These are phyloP conservation scores for Cladophialophora exuberans DNA, from an alignment of 2,329 filamentous ascomycete genomes.

Conservation along the genomic window DNA sequence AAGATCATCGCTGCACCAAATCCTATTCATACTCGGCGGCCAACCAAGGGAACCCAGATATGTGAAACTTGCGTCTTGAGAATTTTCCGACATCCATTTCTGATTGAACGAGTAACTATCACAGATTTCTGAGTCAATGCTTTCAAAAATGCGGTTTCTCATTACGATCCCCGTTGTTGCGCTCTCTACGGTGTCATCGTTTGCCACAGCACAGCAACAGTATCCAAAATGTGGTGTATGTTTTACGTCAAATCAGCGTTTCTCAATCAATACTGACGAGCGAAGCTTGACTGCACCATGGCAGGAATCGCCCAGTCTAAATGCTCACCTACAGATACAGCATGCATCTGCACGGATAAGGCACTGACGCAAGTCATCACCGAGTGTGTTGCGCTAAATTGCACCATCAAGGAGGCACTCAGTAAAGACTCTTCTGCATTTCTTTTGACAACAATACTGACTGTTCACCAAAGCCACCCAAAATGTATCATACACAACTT, in stretches of 20 bases:
- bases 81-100: too few species aligned
- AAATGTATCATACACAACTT: constrained; percentile 46
- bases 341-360: constrained; percentile 45
- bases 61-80: too few species aligned
- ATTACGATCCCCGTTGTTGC: neutral
- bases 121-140: too few species aligned
- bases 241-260: neutral
- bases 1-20: too few species aligned
- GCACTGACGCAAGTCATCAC: constrained; percentile 39
- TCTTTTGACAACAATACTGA: neutral
- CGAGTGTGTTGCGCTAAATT: constrained; percentile 40
- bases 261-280: constrained; percentile 8
- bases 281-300: constrained; percentile 17
- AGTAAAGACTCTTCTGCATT: constrained; percentile 31
- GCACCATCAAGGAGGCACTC: constrained; percentile 44
- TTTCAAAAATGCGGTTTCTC: neutral
- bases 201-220: constrained; percentile 1
- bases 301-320: constrained; percentile 40
- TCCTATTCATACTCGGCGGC: too few species aligned
- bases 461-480: constrained; percentile 40
- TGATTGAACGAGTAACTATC: too few species aligned
- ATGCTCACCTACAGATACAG: constrained; percentile 43
- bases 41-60: too few species aligned
- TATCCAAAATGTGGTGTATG: constrained; percentile 23
- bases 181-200: neutral